Evolutionary conservation across 257 asterid species (phyloP).

Genomic region (Capsicum pubescens): DNA sequence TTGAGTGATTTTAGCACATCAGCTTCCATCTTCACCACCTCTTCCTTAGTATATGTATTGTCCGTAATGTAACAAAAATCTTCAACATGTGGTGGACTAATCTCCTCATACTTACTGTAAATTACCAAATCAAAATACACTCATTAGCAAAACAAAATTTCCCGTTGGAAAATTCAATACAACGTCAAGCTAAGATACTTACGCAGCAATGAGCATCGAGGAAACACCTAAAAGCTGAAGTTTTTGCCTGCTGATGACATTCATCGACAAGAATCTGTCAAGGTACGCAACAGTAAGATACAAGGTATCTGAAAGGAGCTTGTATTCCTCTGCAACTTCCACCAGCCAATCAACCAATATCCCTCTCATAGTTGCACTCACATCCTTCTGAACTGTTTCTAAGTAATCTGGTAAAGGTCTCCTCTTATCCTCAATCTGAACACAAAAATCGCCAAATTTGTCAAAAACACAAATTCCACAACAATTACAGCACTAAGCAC

Average conservation of each 20-base stretch:
- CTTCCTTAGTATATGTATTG: conserved; percentile 60
- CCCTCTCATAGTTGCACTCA: conserved; percentile 86
- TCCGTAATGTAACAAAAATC: conserved; percentile 83
- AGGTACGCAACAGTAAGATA: conserved; percentile 69
- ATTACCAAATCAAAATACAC: background rate
- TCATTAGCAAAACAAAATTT: conserved; percentile 19
- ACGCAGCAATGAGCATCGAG: conserved; percentile 99
- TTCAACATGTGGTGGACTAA: conserved; percentile 78
- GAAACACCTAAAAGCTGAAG: conserved; percentile 98
- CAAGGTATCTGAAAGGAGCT: conserved; percentile 78
- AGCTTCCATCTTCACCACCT: conserved; percentile 87
- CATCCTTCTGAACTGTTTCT: conserved; percentile 70
- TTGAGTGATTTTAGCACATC: conserved; percentile 73
- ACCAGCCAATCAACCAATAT: conserved; percentile 90
- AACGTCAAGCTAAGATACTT: conserved; percentile 38
- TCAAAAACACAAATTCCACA: conserved; percentile 16
- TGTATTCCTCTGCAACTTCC: conserved; percentile 89
- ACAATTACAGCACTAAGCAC: background rate
- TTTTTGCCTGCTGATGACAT: conserved; percentile 50
- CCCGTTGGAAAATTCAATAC: background rate
- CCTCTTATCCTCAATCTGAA: conserved; percentile 66
- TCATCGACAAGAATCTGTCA: conserved; percentile 68
- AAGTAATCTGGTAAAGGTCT: conserved; percentile 63
- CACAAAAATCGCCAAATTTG: conserved; percentile 13
- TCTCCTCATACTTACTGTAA: conserved; percentile 89